phyloP scores from a whole-genome alignment of 2,329 filamentous ascomycete species.

The Bisporella sp. region DNA sequence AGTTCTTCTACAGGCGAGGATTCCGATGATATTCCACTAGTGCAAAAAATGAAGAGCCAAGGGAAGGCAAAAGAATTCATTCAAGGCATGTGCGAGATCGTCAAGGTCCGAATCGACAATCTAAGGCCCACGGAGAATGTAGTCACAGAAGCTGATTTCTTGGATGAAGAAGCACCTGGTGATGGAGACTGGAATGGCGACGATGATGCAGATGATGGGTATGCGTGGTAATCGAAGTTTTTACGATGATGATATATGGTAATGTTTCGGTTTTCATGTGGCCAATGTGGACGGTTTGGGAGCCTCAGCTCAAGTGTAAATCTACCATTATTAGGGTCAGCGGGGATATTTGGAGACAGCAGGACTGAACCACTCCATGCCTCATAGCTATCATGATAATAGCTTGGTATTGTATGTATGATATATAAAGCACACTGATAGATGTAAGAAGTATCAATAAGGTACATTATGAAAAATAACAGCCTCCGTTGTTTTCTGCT shows the following conservation, averaged over 20 bases:
- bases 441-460: no score
- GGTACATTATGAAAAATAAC: no score
- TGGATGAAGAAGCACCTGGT: slow-evolving; percentile 50
- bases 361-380: no score
- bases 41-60: slow-evolving; percentile 9
- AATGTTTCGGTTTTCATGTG: background rate
- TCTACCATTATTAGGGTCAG: no score
- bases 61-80: slow-evolving; percentile 36
- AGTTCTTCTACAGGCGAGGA: slow-evolving; percentile 9
- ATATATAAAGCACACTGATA: no score
- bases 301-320: no score
- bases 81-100: slow-evolving; percentile 64
- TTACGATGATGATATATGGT: background rate
- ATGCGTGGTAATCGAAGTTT: slow-evolving; percentile 16
- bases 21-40: slow-evolving; percentile 7
- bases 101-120: slow-evolving; percentile 70
- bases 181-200: slow-evolving; percentile 43
- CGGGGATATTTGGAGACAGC: no score
- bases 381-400: no score
- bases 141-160: slow-evolving; percentile 65
- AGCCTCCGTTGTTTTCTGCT: no score
- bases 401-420: no score
- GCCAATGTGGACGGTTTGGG: no score
- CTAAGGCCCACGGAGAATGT: slow-evolving; percentile 63
- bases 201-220: slow-evolving; percentile 13